Base-by-base conservation (phyloP, 2,329 filamentous ascomycete species). In the Penicillium hesseltinei region DNA sequence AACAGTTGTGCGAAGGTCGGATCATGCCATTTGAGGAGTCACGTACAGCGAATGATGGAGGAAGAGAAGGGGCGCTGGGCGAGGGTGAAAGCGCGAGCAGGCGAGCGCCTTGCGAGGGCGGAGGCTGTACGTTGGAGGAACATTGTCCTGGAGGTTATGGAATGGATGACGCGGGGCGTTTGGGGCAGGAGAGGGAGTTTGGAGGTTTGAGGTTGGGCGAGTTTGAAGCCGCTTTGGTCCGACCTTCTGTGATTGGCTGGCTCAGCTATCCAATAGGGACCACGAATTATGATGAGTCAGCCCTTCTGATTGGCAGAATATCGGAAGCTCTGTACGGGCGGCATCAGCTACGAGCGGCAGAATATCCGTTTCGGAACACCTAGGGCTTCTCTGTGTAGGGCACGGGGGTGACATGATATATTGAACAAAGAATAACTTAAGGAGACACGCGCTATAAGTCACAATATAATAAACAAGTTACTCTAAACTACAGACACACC, bases 71-170 rank as follows among this genome's bases (percentile, higher is more conserved):
- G 72, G 69, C 78, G 77, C 62, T 66, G 63, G 42, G 64, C 64
- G 60, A 70, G 69, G 64, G 75, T 71, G 63, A 78, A 57, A 61
- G 75, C 71, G 66, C 75, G 69, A 65, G 73, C 65, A 54, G 77
- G 77, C 61, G 75, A 71, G 68, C 77, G 78, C 73, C 75, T 73
- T 54, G 75, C 78, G 62, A 79, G 71, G 67, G 74, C 71, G 70
- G 75, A 75, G 66, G 73, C 77, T 66, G 76, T 75, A 68, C 76
- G 78, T 71, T 75, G 75, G 64, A 75, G 73, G 73, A 78, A 80
- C 78, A 79, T 80, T 71, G 69, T 73, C 69, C 69, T 64, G 59
- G 61, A 64, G 57, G 59, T 60, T 53, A 60, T 64, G 62, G 54
- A 43, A 51, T 59, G 58, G 53, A 58, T 63, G 48, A 64, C 62